Conservation (phyloP, 75 land plant genomes). For the Cunninghamia lanceolata region DNA sequence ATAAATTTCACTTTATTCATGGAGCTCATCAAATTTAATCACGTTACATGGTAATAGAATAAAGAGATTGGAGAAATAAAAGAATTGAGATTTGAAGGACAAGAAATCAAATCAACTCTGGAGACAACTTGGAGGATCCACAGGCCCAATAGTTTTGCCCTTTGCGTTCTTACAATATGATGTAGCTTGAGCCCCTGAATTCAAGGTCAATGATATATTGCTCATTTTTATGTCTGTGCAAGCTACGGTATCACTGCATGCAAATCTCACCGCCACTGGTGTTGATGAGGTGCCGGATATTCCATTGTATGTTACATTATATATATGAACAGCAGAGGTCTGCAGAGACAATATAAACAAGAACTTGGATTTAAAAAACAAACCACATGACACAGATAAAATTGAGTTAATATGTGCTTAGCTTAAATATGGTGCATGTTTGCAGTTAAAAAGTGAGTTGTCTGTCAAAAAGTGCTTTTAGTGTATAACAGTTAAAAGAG, state of each 20-base stretch:
- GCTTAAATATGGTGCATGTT: not conserved
- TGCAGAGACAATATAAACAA: not conserved
- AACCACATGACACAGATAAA: not conserved
- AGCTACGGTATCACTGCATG: constrained; percentile 46
- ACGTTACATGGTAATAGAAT: too few relatives aligned
- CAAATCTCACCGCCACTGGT: constrained; percentile 28
- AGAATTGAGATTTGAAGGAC: too few relatives aligned
- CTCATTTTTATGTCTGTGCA: constrained; percentile 34
- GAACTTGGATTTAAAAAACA: not conserved
- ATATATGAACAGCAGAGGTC: constrained; percentile 44
- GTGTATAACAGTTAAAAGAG: too few relatives aligned
- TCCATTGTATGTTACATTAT: constrained; percentile 32
- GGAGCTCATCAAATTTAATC: too few relatives aligned
- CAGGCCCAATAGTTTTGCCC: constrained; percentile 33
- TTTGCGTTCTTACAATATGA: constrained; percentile 52
- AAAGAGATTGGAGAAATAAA: too few relatives aligned
- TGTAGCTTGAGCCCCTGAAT: constrained; percentile 12
- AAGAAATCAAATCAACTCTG: not conserved
- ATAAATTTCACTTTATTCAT: too few relatives aligned
- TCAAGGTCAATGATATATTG: constrained; percentile 14
- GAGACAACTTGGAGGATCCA: constrained; percentile 36
- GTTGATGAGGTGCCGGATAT: constrained; percentile 51
- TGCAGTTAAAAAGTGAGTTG: too few relatives aligned
- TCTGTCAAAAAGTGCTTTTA: too few relatives aligned
- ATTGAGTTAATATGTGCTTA: not conserved